A percentile compares a stretch with the other conserved stretches of the same genome.
Conservation (phyloP, 768 basidiomycete species). For the Psilocybe azurescens region DNA sequence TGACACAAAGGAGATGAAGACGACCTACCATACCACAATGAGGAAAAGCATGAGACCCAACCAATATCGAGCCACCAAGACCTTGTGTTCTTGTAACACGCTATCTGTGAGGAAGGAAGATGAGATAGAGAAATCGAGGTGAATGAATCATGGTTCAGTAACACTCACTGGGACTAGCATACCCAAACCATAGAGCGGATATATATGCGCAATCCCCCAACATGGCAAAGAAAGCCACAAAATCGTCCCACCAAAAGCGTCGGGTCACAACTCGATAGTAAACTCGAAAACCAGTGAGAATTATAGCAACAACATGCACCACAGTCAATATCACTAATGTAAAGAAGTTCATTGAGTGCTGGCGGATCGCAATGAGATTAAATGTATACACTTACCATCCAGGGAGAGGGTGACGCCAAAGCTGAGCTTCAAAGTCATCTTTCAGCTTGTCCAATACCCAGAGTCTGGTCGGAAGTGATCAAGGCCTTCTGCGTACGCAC, state of each 20-base stretch:
- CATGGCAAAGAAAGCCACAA: conserved; percentile 19
- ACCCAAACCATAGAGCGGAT: conserved; percentile 19
- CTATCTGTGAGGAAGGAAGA: conserved; percentile 5
- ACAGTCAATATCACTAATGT: conserved; percentile 13
- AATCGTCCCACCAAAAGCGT: conserved; percentile 30
- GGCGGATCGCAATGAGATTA: too few species aligned
- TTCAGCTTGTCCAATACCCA: neutral
- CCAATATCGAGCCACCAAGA: conserved; percentile 16
- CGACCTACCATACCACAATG: conserved; percentile 11
- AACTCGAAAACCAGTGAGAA: conserved; percentile 20
- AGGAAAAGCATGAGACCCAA: conserved; percentile 15
- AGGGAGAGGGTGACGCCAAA: conserved; percentile 11
- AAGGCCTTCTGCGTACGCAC: too few species aligned
- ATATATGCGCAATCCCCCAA: conserved; percentile 20
- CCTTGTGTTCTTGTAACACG: conserved; percentile 11
- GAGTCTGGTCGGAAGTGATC: neutral
- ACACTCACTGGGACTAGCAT: conserved; percentile 5
- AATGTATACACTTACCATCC: conserved; percentile 2
- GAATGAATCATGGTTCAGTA: neutral
- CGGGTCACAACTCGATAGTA: conserved; percentile 19
- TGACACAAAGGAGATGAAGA: neutral
- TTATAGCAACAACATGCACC: conserved; percentile 21
- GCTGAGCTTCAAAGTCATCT: conserved; percentile 13
- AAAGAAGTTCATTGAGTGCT: neutral
- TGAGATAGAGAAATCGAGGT: neutral